Percentiles rank a stretch among this genome's conserved stretches.
phyloP scores from a whole-genome alignment of 1,284 basidiomycete species.

The Ustanciosporium gigantosporum region DNA sequence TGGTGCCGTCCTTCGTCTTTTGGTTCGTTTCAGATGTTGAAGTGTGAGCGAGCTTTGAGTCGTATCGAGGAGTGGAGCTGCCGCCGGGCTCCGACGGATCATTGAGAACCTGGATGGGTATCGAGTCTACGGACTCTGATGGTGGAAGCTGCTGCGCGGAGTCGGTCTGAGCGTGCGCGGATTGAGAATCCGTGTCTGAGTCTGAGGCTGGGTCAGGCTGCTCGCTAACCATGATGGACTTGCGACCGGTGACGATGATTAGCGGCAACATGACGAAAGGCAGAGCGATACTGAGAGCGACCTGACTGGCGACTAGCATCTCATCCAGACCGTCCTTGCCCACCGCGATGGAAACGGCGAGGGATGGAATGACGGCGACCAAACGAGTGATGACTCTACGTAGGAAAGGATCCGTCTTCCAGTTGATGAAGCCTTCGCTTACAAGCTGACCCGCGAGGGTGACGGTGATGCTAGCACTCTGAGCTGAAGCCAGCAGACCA shows the following conservation, averaged over 20 bases:
- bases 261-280: slow-evolving; percentile 66
- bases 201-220: too few relatives aligned
- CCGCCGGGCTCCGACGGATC: too few relatives aligned
- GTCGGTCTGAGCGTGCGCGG: neutral
- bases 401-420: slow-evolving; percentile 79
- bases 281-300: slow-evolving; percentile 81
- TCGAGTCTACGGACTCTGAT: too few relatives aligned
- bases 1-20: neutral
- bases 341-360: slow-evolving; percentile 75
- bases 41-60: neutral
- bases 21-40: neutral
- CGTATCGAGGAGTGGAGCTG: too few relatives aligned
- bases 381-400: slow-evolving; percentile 81
- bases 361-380: slow-evolving; percentile 83
- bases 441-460: slow-evolving; percentile 90
- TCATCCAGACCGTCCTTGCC: slow-evolving; percentile 77
- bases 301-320: slow-evolving; percentile 85
- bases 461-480: slow-evolving; percentile 88
- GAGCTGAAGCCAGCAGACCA: slow-evolving; percentile 70
- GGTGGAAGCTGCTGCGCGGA: neutral
- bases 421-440: slow-evolving; percentile 88
- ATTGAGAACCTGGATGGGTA: too few relatives aligned
- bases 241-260: slow-evolving; percentile 45
- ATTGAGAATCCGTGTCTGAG: neutral
- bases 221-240: slow-evolving; percentile 42